Evolutionary conservation across 2,329 filamentous ascomycete genomes (phyloP), one percentile per base, ranked within the genome.

Genomic region (Lachnellula arida): DNA sequence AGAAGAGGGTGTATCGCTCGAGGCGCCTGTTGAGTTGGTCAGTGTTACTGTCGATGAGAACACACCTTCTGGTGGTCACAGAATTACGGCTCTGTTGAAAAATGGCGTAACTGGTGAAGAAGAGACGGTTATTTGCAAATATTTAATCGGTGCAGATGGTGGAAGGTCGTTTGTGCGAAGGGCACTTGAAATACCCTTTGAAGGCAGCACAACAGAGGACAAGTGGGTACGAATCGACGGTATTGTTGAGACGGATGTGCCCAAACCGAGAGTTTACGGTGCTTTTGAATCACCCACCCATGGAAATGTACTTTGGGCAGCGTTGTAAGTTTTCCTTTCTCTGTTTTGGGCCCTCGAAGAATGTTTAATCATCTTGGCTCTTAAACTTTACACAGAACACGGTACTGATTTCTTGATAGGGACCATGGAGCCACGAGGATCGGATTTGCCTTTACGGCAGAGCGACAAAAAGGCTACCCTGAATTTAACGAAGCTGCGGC

Each of bases 181-280:
- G 35, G 67, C 73, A 2, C 71, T 78, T 37, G 67, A 70, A 11
- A 76, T 82, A 25, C 72, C 75, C 0, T 80, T 80, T 54, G 75
- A 80, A 49, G 78, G 77, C 11, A 74, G 73, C 19, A 75, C 71
- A 11, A 75, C 73, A 5, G 75, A 79, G 57, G 76, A 81, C 58
- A 75, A 76, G 60, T 81, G 79, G 79, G 76, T 81, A 17, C 72
- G 78, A 9, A 75, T 81, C 42, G 78, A 81, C 60, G 79, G 78
- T 1, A 35, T 64, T 6, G 56, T 67, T n/a, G 62, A 65, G 28
- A 64, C 62, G 3, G 55, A 67, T 46, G 65, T 81, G 62, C 79
- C 79, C 0, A 75, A 78, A 39, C 71, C 72, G 12, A 67, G 77
- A 46, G 70, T 71, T 1, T 77, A 80, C 58, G 76, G 76, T 34